These are phyloP conservation scores for Xylaria sp. DNA, from an alignment of 2,329 filamentous ascomycete species.

Conservation along the genomic window DNA sequence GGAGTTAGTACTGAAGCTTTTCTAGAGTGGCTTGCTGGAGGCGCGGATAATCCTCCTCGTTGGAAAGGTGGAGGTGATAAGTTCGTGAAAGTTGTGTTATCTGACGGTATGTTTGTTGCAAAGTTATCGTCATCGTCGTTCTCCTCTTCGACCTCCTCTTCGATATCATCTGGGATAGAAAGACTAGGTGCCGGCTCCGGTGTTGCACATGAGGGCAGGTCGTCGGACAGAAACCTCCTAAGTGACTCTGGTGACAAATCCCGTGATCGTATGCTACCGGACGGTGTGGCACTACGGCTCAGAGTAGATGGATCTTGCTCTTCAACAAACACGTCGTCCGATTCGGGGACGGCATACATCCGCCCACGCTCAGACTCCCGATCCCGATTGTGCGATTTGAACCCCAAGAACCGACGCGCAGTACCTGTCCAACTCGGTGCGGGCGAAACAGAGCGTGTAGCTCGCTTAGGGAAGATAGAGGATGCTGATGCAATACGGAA, in stretches of 20 bases:
- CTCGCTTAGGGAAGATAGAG: constrained; percentile 52
- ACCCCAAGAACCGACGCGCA: constrained; percentile 61
- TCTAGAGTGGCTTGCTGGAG: constrained; percentile 39
- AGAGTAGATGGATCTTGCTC: constrained; percentile 48
- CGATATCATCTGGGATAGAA: constrained; percentile 59
- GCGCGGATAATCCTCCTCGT: constrained; percentile 53
- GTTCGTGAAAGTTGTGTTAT: constrained; percentile 58
- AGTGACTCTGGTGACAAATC: constrained; percentile 68
- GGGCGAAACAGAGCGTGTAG: constrained; percentile 60
- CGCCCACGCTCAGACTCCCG: constrained; percentile 52
- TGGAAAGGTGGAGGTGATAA: constrained; percentile 66
- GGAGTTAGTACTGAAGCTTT: constrained; percentile 41
- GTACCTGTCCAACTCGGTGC: constrained; percentile 59
- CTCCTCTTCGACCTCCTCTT: constrained; percentile 64
- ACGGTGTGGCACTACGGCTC: constrained; percentile 50
- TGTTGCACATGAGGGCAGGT: constrained; percentile 50
- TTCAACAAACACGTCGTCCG: constrained; percentile 46
- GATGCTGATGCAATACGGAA: constrained; percentile 52
- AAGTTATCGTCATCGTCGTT: constrained; percentile 72
- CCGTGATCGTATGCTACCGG: constrained; percentile 58
- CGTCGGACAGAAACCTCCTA: constrained; percentile 63
- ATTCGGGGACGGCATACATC: constrained; percentile 40
- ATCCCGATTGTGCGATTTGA: constrained; percentile 51
- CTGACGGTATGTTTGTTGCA: constrained; percentile 62
- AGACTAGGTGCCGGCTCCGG: constrained; percentile 52